Evolutionary conservation across 371 early-diverging fungal species (phyloP).

Genomic region (Rhizopus sp.): DNA sequence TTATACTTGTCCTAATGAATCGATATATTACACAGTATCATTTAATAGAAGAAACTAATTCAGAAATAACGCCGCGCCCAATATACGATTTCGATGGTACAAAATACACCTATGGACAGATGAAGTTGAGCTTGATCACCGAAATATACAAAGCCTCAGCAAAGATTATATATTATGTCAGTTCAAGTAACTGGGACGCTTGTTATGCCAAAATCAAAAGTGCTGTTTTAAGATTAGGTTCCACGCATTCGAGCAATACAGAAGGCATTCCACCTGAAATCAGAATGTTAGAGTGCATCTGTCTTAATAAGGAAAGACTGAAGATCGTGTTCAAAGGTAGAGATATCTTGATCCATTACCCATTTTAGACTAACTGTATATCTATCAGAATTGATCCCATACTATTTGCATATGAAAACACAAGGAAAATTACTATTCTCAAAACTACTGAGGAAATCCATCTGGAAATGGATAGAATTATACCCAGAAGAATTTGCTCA

Average conservation of each 20-base stretch:
- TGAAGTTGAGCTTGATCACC: slow-evolving; percentile 44
- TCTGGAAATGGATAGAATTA: slow-evolving; percentile 87
- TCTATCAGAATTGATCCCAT: slow-evolving; percentile 59
- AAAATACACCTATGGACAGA: slow-evolving; percentile 34
- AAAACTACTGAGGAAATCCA: slow-evolving; percentile 69
- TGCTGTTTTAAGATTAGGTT: slow-evolving; percentile 48
- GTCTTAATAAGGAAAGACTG: slow-evolving; percentile 66
- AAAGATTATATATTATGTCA: slow-evolving; percentile 76
- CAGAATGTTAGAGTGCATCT: slow-evolving; percentile 73
- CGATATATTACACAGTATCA: slow-evolving; percentile 64
- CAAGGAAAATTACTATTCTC: slow-evolving; percentile 68
- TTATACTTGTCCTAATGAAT: slow-evolving; percentile 62
- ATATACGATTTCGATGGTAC: slow-evolving; percentile 13
- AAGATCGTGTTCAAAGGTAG: slow-evolving; percentile 70
- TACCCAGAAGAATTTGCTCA: slow-evolving; percentile 71
- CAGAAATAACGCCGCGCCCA: background rate
- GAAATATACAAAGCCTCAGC: slow-evolving; percentile 71
- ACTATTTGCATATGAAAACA: slow-evolving; percentile 65
- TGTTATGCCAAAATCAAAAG: slow-evolving; percentile 73
- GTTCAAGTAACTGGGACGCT: slow-evolving; percentile 81
- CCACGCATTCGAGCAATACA: slow-evolving; percentile 43
- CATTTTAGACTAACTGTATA: background rate
- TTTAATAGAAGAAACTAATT: slow-evolving; percentile 35
- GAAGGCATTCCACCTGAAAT: slow-evolving; percentile 64
- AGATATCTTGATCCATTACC: too few species aligned